Conservation (phyloP, 2,329 filamentous ascomycete genomes). For the Cladosporium velox region DNA sequence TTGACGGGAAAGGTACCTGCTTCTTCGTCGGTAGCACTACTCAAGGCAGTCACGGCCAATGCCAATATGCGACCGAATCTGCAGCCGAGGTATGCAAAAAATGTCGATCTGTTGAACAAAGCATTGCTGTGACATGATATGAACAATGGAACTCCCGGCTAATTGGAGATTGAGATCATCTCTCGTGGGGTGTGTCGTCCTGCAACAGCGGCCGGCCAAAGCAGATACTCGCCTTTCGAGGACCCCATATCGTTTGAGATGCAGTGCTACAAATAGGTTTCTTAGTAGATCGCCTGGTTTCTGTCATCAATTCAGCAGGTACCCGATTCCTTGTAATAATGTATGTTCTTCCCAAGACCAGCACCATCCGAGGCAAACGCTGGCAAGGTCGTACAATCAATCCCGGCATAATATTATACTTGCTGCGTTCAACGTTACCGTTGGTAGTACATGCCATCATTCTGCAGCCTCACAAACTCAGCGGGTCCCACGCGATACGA, state of each 20-base stretch:
- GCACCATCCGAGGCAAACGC: not conserved
- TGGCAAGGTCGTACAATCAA: not conserved
- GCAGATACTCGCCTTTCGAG: not conserved
- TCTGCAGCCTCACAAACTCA: constrained; percentile 1
- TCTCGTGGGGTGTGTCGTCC: not conserved
- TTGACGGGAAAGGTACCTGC: not conserved
- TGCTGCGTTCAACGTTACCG: not conserved
- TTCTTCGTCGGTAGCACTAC: not conserved
- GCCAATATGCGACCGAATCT: not conserved
- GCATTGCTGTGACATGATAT: not conserved
- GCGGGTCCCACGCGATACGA: not conserved
- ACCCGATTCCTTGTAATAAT: not conserved
- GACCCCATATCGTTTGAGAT: not conserved
- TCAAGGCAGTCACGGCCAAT: not conserved
- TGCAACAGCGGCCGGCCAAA: not conserved
- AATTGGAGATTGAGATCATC: not conserved
- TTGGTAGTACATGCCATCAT: constrained; percentile 1
- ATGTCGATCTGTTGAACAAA: not conserved
- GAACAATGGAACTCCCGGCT: not conserved
- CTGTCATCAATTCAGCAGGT: constrained; percentile 1
- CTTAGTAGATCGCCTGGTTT: not conserved
- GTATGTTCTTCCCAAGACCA: not conserved
- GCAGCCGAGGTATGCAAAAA: not conserved
- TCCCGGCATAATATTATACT: not conserved
- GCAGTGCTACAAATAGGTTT: not conserved